Percentiles rank a stretch among this genome's conserved stretches.
phyloP scores from a whole-genome alignment of 371 early-diverging fungal genomes.

The Mucor piriformis region DNA sequence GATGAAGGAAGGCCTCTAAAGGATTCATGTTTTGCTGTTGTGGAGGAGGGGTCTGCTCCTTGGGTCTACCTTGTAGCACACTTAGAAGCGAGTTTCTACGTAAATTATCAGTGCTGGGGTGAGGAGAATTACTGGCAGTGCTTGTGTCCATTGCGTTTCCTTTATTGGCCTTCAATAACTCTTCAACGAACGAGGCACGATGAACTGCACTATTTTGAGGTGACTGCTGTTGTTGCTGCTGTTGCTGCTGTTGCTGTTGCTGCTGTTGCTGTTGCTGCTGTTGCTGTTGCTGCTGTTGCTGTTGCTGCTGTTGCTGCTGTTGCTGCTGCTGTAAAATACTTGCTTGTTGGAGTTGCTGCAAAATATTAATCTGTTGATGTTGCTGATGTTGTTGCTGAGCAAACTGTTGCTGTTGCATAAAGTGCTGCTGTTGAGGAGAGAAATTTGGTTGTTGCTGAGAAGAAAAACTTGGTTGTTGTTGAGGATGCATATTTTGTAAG shows the following conservation, averaged over 20 bases:
- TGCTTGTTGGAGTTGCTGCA: constrained; percentile 4
- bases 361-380: constrained; percentile 4
- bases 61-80: constrained; percentile 24
- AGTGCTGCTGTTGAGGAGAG: neutral
- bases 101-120: constrained; percentile 14
- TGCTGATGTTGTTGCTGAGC: neutral
- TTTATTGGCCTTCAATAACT: constrained; percentile 16
- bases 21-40: constrained; percentile 1
- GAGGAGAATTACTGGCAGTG: neutral
- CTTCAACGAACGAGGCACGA: constrained; percentile 26
- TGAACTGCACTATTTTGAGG: neutral
- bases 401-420: constrained; percentile 2
- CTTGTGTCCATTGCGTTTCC: neutral
- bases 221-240: neutral
- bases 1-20: constrained; percentile 1
- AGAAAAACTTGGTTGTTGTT: constrained; percentile 12
- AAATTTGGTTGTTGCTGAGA: constrained; percentile 2
- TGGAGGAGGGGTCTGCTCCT: neutral
- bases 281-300: neutral
- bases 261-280: neutral
- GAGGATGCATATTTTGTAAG: neutral
- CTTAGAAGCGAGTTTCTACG: constrained; percentile 29
- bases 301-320: constrained; percentile 3
- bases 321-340: constrained; percentile 3
- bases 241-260: constrained; percentile 1